Base-by-base conservation (phyloP, 202 grass and related monocot genomes). In the Elaeis oleifera region DNA sequence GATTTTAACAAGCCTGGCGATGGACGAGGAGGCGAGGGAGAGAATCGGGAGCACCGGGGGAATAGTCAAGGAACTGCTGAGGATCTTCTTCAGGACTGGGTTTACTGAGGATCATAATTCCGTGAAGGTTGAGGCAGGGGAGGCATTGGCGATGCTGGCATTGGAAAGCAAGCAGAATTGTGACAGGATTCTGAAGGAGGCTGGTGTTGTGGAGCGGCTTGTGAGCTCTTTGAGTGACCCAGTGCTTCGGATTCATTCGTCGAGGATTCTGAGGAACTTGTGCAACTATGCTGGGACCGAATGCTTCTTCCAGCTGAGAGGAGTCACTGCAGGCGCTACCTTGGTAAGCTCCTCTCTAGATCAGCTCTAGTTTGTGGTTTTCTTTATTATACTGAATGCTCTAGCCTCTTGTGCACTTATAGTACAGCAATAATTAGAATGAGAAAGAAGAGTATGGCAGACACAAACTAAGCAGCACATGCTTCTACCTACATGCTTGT, bases 91-190 rank as follows among this genome's bases (percentile, higher is more conserved):
- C 19, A 57, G 0, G 5, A 19, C 26, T 0, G 51, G 67, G 2
- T 36, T 50, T 52, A 76, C 63, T n/a, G 16, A 29, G 18, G 57
- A 83, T 20, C 68, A 24, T 5, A 62, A 63, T 4, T 67, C 70
- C 16, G 63, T 77, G 51, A 67, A 71, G 16, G 53, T 68, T 0
- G 87, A 96, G 63, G 87, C 84, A 52, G 81, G 87, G 15, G 81
- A 96, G 81, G 87, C 87, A 16, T 62, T 96, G n/a, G 63, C 87
- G 25, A 90, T 96, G 84, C 78, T 96, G 22, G 79, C 84, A 1
- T 63, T 96, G 26, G 81, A 96, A 27, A 90, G 76, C 76, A 64
- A 52, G 58, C 68, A 23, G 68, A 96, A 96, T 70, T 96, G 87
- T 32, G 61, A 60, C 15, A 61, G 76, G 19, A 82, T 96, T 59